A percentile compares a stretch with the other conserved stretches of the same genome.
Evolutionary conservation across 306 rosid species (phyloP).

Genomic region (Rosa lucieae): DNA sequence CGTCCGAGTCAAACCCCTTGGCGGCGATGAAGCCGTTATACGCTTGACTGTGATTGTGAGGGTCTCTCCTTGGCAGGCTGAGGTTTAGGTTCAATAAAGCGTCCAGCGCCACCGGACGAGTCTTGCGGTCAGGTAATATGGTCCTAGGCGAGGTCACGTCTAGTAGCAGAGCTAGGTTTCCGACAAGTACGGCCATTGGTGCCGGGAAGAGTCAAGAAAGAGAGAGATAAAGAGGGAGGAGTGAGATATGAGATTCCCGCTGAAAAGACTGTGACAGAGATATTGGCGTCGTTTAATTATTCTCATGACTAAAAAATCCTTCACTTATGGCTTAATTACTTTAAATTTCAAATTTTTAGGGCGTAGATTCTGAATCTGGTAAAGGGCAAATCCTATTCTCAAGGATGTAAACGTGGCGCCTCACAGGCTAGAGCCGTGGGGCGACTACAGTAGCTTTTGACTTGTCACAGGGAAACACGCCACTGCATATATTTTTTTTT

Average conservation of each 20-base stretch:
- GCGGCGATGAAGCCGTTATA: constrained; percentile 30
- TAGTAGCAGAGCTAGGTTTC: constrained; percentile 63
- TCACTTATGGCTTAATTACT: not conserved
- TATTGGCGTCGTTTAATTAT: constrained; percentile 32
- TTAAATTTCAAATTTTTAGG: too few relatives aligned
- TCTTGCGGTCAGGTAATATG: constrained; percentile 48
- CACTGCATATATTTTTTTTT: not conserved
- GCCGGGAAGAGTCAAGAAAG: constrained; percentile 15
- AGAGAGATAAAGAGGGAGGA: not conserved
- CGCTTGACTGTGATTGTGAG: constrained; percentile 12
- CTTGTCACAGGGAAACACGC: constrained; percentile 15
- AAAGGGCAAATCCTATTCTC: constrained; percentile 7
- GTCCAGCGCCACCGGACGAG: constrained; percentile 51
- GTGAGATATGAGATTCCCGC: constrained; percentile 28
- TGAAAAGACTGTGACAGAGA: constrained; percentile 32
- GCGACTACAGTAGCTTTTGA: constrained; percentile 15
- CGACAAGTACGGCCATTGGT: constrained; percentile 66
- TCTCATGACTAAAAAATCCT: constrained; percentile 30
- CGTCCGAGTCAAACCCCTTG: constrained; percentile 63
- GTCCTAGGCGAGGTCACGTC: constrained; percentile 59
- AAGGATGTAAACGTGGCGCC: constrained; percentile 31
- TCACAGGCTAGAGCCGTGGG: constrained; percentile 42
- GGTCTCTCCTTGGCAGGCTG: constrained; percentile 52
- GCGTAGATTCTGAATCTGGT: not conserved
- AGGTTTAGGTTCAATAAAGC: constrained; percentile 42